Percentiles rank a stretch among this genome's conserved stretches.
phyloP scores from a whole-genome alignment of 805 yeast genomes.

The Cyberlindnera subsufficiens region DNA sequence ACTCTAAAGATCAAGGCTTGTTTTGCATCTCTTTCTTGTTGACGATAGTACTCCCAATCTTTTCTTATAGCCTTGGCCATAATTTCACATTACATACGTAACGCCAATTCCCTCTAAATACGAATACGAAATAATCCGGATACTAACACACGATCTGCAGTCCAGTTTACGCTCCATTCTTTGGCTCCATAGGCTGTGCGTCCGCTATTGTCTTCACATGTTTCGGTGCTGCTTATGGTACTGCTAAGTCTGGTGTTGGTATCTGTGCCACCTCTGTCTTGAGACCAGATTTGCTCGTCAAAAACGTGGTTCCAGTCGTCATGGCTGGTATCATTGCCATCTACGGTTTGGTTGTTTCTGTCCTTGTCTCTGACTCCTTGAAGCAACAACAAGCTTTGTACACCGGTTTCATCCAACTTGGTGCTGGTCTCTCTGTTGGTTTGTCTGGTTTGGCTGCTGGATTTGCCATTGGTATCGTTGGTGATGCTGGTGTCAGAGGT shows the following conservation, averaged over 20 bases:
- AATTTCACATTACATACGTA: not conserved
- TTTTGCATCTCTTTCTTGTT: too few species aligned
- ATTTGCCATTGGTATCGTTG: conserved; percentile 98
- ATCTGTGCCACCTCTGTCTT: conserved; percentile 96
- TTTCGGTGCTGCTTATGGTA: conserved; percentile 98
- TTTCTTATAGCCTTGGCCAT: not conserved
- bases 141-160: conserved; percentile 10
- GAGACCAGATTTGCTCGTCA: conserved; percentile 93
- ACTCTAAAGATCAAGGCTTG: too few species aligned
- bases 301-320: conserved; percentile 92
- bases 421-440: conserved; percentile 97
- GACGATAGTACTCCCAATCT: not conserved
- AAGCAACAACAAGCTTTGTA: conserved; percentile 88
- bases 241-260: conserved; percentile 99
- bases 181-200: conserved; percentile 99
- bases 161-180: conserved; percentile 71
- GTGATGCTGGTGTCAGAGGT: conserved; percentile 99
- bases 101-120: conserved; percentile 17
- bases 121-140: not conserved
- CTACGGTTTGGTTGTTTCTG: conserved; percentile 95
- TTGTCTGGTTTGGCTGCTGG: conserved; percentile 97
- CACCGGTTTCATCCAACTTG: conserved; percentile 96
- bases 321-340: conserved; percentile 99
- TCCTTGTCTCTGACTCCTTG: conserved; percentile 83
- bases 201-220: conserved; percentile 98